phyloP scores from a whole-genome alignment of 2,329 filamentous ascomycete genomes.

The Aureobasidium sp. region DNA sequence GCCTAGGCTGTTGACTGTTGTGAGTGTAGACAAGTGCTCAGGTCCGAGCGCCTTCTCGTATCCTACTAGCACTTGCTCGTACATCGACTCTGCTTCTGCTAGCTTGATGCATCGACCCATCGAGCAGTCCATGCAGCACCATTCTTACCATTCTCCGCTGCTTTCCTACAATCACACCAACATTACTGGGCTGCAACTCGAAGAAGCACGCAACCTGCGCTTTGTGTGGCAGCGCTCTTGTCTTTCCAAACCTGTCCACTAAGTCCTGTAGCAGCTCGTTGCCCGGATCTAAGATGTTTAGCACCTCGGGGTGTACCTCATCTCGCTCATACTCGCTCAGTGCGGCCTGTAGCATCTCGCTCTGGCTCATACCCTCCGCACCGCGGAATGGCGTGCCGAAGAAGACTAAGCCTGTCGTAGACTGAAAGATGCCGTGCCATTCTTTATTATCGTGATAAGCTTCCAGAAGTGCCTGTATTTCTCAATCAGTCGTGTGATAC shows the following conservation, averaged over 20 bases:
- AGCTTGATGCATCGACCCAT: too few relatives aligned
- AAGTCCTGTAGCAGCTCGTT: too few relatives aligned
- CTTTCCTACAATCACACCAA: background rate
- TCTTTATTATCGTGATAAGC: background rate
- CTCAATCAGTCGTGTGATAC: background rate
- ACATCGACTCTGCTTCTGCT: too few relatives aligned
- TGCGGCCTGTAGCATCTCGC: background rate
- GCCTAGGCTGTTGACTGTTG: too few relatives aligned
- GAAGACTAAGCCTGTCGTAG: background rate
- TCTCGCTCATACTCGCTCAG: background rate
- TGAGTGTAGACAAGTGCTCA: too few relatives aligned
- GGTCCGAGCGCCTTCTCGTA: too few relatives aligned
- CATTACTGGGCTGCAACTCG: background rate
- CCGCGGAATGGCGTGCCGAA: background rate
- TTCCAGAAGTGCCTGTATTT: background rate
- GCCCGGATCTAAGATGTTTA: background rate
- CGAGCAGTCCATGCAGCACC: too few relatives aligned
- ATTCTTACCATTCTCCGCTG: background rate
- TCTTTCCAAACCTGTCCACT: background rate
- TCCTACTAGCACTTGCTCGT: too few relatives aligned
- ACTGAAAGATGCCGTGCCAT: background rate
- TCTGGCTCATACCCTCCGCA: background rate
- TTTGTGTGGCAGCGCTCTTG: background rate
- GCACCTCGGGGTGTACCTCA: background rate
- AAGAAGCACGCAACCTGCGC: background rate